Percentiles rank a stretch among this genome's conserved stretches.
phyloP scores from a whole-genome alignment of 352 stramenopile genomes.

The Pythium volutum region DNA sequence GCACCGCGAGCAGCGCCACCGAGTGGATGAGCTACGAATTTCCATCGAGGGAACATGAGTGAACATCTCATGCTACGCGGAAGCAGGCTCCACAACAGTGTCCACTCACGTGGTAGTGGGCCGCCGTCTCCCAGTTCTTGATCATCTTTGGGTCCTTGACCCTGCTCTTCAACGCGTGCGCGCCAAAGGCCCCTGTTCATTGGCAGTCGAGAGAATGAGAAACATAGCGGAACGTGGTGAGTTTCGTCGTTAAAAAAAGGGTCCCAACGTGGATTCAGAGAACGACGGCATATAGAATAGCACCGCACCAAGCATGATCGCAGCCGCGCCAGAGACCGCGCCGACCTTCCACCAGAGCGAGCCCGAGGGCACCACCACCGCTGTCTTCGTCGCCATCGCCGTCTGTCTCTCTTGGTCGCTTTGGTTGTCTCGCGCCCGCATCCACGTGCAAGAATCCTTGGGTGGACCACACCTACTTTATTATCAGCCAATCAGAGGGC shows the following conservation, averaged over 20 bases:
- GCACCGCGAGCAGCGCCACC: conserved; percentile 62
- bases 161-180: conserved; percentile 60
- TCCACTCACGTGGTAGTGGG: conserved; percentile 72
- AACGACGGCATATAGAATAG: no score
- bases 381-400: conserved; percentile 38
- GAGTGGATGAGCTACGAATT: conserved; percentile 57
- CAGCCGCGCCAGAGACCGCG: conserved; percentile 62
- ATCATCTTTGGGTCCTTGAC: conserved; percentile 76
- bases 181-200: conserved; percentile 66
- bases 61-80: no score
- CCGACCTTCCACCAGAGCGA: conserved; percentile 83
- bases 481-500: conserved; percentile 23
- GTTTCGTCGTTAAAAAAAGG: neutral
- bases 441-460: neutral
- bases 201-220: neutral
- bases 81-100: neutral
- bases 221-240: neutral
- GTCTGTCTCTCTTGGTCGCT: neutral
- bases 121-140: conserved; percentile 83
- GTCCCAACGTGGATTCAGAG: neutral
- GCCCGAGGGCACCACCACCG: conserved; percentile 51
- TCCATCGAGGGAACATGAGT: conserved; percentile 1
- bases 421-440: neutral
- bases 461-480: conserved; percentile 9
- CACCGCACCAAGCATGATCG: conserved; percentile 24